Conservation (phyloP, 805 yeast species). For the Teunomyces lycoperdinae region DNA sequence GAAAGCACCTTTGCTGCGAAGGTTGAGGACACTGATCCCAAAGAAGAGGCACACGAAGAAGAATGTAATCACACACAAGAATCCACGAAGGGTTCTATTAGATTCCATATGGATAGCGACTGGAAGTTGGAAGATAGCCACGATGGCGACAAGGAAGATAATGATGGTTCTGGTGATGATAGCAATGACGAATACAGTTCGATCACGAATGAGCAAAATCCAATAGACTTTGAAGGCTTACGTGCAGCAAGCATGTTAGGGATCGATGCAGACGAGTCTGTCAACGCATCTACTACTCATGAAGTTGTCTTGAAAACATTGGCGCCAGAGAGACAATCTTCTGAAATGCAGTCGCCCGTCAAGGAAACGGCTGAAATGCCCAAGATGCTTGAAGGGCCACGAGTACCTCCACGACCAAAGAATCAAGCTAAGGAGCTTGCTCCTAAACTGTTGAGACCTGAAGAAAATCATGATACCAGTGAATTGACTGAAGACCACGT, state of each 20-base stretch:
- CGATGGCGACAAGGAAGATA: slow-evolving; percentile 40
- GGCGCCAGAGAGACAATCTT: slow-evolving; percentile 15
- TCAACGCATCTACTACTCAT: slow-evolving; percentile 12
- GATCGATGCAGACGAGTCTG: slow-evolving; percentile 3
- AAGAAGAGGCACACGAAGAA: background rate
- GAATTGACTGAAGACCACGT: slow-evolving; percentile 11
- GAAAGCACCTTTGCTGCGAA: background rate
- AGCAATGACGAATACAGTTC: background rate
- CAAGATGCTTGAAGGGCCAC: background rate
- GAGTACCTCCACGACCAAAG: background rate
- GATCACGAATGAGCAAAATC: background rate
- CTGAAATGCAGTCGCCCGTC: background rate
- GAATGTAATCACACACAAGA: slow-evolving; percentile 7
- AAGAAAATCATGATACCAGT: background rate
- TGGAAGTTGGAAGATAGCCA: slow-evolving; percentile 39
- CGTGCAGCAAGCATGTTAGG: slow-evolving; percentile 5
- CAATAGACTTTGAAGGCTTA: slow-evolving; percentile 11
- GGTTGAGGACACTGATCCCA: background rate
- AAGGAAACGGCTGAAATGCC: background rate
- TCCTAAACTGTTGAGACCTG: background rate
- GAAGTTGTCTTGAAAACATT: slow-evolving; percentile 12
- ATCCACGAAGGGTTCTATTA: slow-evolving; percentile 16
- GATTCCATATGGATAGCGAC: slow-evolving; percentile 32
- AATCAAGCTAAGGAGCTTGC: background rate
- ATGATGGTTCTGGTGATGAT: slow-evolving; percentile 27